Base-by-base conservation (phyloP, 2,329 filamentous ascomycete genomes). In the Trichoderma guizhouense region DNA sequence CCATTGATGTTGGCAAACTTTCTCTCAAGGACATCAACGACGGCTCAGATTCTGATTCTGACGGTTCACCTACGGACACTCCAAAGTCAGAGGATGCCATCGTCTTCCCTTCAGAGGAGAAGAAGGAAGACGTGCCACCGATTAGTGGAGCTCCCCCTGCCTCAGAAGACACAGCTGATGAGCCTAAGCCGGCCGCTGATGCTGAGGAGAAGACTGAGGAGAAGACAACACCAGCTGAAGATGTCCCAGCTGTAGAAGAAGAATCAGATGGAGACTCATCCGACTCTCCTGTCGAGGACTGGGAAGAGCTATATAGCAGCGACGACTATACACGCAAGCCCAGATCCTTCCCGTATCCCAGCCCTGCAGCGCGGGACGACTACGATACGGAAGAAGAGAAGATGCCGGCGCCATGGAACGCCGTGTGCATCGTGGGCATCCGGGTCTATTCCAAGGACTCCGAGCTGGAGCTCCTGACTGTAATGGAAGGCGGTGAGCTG, bases 391-490 rank as follows among this genome's bases (percentile, higher is more conserved):
- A 89, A n/a, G 88, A 89, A 71, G 87, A 90, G 75, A 87, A 86
- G 72, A 81, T 84, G 75, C 79, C 85, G 0, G 85, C 88, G 28
- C 86, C 88, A 1, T 91, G 89, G 89, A 90, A 91, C 76, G 89
- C 89, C 5, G 84, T 91, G 60, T 87, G 85, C 67, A 86, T 90
- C 21, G 85, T 91, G 0, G 89, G 89, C 0, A 81, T 91, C 66
- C 85, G 88, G 5, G 86, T 91, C 7, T 91, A 90, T 78, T 87
- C 86, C 76, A 88, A 87, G 78, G 87, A 90, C 76, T 83, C 85
- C 58, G 79, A 82, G 36, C 80, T 89, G 3, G 84, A 88, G 78
- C 79, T 89, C n/a, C 82, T 83, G 47, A 84, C 88, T 14, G 86
- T 89, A 24, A 84, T 89, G 79, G 87, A 89, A 76, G 86, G 86